A percentile compares a stretch with the other conserved stretches of the same genome.
phyloP scores from a whole-genome alignment of 768 basidiomycete genomes.

The Rhodotorula diobovata region DNA sequence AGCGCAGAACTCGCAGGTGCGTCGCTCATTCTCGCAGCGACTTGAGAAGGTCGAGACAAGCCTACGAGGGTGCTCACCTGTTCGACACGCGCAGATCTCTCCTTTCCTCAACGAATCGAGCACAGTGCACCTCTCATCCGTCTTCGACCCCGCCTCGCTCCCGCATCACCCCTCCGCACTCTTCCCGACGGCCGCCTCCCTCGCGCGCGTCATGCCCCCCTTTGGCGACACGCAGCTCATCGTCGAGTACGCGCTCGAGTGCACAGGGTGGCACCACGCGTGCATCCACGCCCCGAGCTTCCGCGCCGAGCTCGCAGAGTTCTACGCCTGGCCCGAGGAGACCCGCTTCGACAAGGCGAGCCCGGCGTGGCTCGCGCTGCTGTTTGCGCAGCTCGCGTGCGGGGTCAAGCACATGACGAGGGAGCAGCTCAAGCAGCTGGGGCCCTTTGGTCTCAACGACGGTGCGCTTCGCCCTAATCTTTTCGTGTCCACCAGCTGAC shows the following conservation, averaged over 20 bases:
- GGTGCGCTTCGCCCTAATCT: not conserved
- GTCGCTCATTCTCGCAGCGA: not conserved
- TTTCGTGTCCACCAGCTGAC: not conserved
- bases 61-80: not conserved
- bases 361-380: constrained; percentile 14
- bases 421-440: constrained; percentile 2
- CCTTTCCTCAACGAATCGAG: not conserved
- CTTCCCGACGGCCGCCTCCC: not conserved
- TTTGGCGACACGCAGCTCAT: not conserved
- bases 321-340: not conserved
- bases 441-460: not conserved
- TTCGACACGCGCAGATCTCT: not conserved
- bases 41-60: not conserved
- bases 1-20: not conserved
- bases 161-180: not conserved
- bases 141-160: not conserved
- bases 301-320: constrained; percentile 11
- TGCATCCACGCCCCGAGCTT: constrained; percentile 11
- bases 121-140: not conserved
- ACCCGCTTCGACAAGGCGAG: not conserved
- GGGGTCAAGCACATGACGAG: constrained; percentile 6
- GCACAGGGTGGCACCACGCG: constrained; percentile 6
- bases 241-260: constrained; percentile 2
- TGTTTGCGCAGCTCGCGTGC: constrained; percentile 13
- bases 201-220: constrained; percentile 11